Evolutionary conservation across 345 rosid species (phyloP), one percentile per base, ranked within the genome.

Genomic region (Populus tremula): DNA sequence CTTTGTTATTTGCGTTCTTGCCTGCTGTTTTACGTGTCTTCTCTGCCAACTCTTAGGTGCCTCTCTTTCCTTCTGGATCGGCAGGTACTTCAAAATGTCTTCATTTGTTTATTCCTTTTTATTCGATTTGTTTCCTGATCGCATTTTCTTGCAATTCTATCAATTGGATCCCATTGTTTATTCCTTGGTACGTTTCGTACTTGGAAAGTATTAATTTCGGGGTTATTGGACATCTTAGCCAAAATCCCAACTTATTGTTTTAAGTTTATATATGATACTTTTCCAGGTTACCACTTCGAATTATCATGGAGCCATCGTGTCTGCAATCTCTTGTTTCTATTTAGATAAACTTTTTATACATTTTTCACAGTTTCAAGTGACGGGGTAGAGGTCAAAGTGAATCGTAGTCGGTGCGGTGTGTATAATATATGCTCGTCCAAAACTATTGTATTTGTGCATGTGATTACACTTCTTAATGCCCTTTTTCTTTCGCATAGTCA

Each of bases 41-140:
- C 77, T 85, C 87, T 16, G 93, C 98, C 68, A 93, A 96, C 54
- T 93, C 65, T 85, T 96, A 39, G 99, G 96, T 2, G 97, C 96
- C 80, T 92, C 99, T 25, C 91, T 92, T 77, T 96, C 98, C 69
- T 96, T 96, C 84, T 85, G 88, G 89, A 85, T 96, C 84, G 94
- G 98, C 93, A 93, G 98, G 99, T 91, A 7, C 38, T 21, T 31
- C 56, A 7, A 50, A 50, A 18, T 53, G 23, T 53, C 31, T 45
- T 35, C 17, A 35, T 14, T 33, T 35, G 20, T 13, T 25, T 54
- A 25, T 53, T 20, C 4, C 14, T 54, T 68, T 23, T 16, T 8
- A 1, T 41, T 59, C n/a, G 35, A 12, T 27, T 29, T 6, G 16
- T 63, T 63, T 27, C 18, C 20, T 6, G 35, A 66, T 18, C n/a